These are phyloP conservation scores for Daldinia eschscholtzii DNA, from an alignment of 2,329 filamentous ascomycete species.

Conservation along the genomic window DNA sequence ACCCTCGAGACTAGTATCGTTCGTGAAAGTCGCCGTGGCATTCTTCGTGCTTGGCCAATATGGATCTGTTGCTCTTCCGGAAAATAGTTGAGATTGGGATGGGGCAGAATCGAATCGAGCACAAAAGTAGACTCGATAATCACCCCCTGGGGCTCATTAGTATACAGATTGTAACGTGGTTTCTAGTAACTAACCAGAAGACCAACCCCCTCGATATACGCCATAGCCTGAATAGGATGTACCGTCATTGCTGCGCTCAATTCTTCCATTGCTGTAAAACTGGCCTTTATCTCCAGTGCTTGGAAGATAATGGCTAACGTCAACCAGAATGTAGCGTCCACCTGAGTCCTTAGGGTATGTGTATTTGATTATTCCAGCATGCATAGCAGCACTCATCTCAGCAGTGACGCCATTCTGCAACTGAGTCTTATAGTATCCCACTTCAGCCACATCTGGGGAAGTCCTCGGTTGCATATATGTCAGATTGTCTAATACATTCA, in stretches of 20 bases:
- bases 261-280: slow-evolving; percentile 57
- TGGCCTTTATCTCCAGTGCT: slow-evolving; percentile 56
- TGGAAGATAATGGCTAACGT: slow-evolving; percentile 63
- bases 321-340: slow-evolving; percentile 59
- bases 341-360: slow-evolving; percentile 57
- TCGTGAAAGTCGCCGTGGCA: slow-evolving; percentile 59
- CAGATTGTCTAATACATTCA: slow-evolving; percentile 62
- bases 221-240: slow-evolving; percentile 61
- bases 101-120: slow-evolving; percentile 57
- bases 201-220: slow-evolving; percentile 61
- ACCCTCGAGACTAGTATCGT: slow-evolving; percentile 67
- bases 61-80: slow-evolving; percentile 61
- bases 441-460: slow-evolving; percentile 58
- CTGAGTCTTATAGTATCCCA: slow-evolving; percentile 67
- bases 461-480: slow-evolving; percentile 61
- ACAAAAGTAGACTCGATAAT: slow-evolving; percentile 60
- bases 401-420: slow-evolving; percentile 63
- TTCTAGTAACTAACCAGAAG: slow-evolving; percentile 47
- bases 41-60: slow-evolving; percentile 53
- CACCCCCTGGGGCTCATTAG: slow-evolving; percentile 51
- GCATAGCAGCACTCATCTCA: slow-evolving; percentile 63
- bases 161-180: background rate
- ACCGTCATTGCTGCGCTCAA: slow-evolving; percentile 55
- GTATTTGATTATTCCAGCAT: slow-evolving; percentile 66
- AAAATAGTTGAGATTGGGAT: slow-evolving; percentile 55